These are phyloP conservation scores for Penicillium cinerascens DNA, from an alignment of 495 filamentous ascomycete genomes.

Conservation along the genomic window DNA sequence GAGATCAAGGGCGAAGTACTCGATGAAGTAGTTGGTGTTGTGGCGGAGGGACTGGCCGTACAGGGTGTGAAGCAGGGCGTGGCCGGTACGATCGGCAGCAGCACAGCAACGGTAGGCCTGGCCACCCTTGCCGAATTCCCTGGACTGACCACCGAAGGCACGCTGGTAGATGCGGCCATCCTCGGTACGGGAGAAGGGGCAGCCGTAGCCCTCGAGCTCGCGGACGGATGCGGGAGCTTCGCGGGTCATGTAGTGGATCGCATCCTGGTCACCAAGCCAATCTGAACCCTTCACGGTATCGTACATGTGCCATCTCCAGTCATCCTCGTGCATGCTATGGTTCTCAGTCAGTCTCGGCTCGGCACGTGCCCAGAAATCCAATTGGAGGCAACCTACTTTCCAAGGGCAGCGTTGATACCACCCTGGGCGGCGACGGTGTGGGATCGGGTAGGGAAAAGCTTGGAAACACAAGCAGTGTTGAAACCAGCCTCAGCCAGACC, in stretches of 20 bases:
- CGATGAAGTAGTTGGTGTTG: constrained; percentile 99
- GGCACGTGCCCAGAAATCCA: not conserved
- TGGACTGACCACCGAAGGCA: constrained; percentile 95
- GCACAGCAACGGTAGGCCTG: constrained; percentile 96
- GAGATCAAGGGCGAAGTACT: constrained; percentile 94
- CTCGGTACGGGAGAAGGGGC: constrained; percentile 95
- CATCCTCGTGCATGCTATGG: constrained; percentile 73
- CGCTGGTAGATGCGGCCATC: constrained; percentile 98
- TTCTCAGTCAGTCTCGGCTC: constrained; percentile 13
- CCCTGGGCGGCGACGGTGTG: constrained; percentile 84
- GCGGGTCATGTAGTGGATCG: constrained; percentile 98
- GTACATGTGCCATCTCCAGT: constrained; percentile 99
- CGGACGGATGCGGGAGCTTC: constrained; percentile 89
- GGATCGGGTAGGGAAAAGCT: constrained; percentile 92
- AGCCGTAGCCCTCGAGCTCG: constrained; percentile 96
- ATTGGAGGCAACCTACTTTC: constrained; percentile 56
- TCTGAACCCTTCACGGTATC: constrained; percentile 98
- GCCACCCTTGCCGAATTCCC: constrained; percentile 91
- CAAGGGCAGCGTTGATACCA: constrained; percentile 93
- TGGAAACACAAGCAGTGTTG: constrained; percentile 97
- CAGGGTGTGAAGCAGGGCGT: constrained; percentile 93
- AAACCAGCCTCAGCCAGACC: constrained; percentile 96
- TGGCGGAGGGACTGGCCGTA: constrained; percentile 96
- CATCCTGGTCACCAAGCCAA: constrained; percentile 98
- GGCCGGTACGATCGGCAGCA: constrained; percentile 91